A percentile compares a stretch with the other conserved stretches of the same genome.
These are phyloP conservation scores for Fusarium xylarioides DNA, from an alignment of 2,329 filamentous ascomycete species.

Conservation along the genomic window DNA sequence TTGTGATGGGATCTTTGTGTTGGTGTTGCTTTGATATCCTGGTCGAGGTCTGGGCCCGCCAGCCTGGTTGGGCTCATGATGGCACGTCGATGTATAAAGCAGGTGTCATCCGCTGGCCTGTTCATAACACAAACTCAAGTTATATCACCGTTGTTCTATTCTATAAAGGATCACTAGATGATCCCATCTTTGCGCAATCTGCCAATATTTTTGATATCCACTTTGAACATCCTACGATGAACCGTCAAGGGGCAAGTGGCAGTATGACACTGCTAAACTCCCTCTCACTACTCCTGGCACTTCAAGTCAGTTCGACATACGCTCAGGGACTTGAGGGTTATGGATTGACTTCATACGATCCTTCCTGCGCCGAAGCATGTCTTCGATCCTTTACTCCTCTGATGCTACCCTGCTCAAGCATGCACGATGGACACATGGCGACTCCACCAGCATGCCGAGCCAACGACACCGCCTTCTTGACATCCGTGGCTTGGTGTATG, in stretches of 20 bases:
- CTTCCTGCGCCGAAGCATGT: constrained; percentile 14
- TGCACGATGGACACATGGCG: neutral
- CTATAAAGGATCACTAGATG: neutral
- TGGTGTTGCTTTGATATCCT: neutral
- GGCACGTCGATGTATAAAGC: constrained; percentile 7
- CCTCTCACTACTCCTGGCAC: neutral
- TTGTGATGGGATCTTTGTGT: neutral
- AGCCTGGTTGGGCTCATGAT: neutral
- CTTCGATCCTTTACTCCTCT: neutral
- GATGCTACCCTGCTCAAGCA: neutral
- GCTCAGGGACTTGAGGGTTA: neutral
- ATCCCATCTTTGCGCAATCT: neutral
- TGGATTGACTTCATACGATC: neutral
- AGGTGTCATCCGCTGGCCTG: neutral
- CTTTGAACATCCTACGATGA: neutral
- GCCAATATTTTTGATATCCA: neutral
- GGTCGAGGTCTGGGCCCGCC: neutral
- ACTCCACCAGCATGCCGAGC: constrained; percentile 3
- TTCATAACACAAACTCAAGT: no score
- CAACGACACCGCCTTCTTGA: neutral
- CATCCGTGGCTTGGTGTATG: constrained; percentile 9
- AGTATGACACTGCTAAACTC: neutral
- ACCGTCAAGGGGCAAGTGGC: neutral
- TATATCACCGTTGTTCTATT: neutral
- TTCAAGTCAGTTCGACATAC: neutral